Conservation (phyloP, 2,329 filamentous ascomycete species). For the Botrytis deweyae region DNA sequence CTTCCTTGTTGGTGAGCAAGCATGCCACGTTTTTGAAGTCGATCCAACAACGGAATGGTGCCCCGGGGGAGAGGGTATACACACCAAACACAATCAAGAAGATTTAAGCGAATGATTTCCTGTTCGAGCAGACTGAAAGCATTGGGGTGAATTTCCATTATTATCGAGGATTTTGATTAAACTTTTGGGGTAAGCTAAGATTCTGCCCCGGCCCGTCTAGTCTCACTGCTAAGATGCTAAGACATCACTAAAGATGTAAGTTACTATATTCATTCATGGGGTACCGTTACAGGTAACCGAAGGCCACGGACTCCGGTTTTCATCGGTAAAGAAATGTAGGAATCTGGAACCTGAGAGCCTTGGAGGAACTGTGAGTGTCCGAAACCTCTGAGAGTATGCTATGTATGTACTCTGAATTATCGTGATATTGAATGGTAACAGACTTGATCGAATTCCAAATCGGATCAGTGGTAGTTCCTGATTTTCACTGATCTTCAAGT, state of each 20-base stretch:
- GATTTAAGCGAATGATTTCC: constrained; percentile 13
- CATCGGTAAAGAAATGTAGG: not conserved
- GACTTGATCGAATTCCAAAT: not conserved
- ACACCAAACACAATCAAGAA: constrained; percentile 17
- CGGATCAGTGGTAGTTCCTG: constrained; percentile 16
- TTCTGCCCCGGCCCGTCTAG: not conserved
- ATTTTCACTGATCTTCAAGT: constrained; percentile 14
- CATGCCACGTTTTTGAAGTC: constrained; percentile 20
- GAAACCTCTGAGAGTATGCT: constrained; percentile 2
- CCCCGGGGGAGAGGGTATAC: not conserved
- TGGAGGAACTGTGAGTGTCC: constrained; percentile 11
- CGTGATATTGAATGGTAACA: not conserved
- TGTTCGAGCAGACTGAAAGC: not conserved
- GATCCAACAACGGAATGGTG: constrained; percentile 17
- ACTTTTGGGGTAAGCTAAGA: constrained; percentile 9
- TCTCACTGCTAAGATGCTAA: constrained; percentile 10
- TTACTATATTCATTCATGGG: not conserved
- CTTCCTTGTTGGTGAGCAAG: constrained; percentile 19
- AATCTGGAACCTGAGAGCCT: constrained; percentile 10
- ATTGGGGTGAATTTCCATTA: not conserved
- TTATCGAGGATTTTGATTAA: not conserved
- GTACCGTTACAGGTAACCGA: not conserved
- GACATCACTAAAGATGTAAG: not conserved
- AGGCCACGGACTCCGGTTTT: not conserved
- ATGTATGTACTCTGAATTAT: not conserved